These are phyloP conservation scores for Aureobasidium sp. DNA, from an alignment of 2,329 filamentous ascomycete genomes.

Conservation along the genomic window DNA sequence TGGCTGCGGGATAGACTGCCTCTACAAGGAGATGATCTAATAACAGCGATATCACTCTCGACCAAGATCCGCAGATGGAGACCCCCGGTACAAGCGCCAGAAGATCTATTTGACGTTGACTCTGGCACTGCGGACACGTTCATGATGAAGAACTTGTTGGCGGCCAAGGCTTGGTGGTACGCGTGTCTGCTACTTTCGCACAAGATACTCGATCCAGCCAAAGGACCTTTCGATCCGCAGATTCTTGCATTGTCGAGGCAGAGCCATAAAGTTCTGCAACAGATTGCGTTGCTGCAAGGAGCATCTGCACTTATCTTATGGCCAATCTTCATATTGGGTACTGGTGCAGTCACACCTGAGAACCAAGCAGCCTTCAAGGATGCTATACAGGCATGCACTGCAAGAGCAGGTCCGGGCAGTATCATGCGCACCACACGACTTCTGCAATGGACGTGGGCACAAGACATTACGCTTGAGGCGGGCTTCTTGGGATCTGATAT, in stretches of 20 bases:
- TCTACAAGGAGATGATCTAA: not conserved
- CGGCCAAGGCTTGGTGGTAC: not conserved
- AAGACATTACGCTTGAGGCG: not conserved
- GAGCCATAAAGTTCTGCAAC: conserved; percentile 2
- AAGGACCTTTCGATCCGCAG: conserved; percentile 6
- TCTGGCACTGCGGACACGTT: not conserved
- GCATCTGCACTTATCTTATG: not conserved
- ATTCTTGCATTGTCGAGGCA: not conserved
- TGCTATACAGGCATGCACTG: not conserved
- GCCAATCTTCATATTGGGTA: conserved; percentile 1
- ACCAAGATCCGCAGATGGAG: not conserved
- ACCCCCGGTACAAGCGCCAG: not conserved
- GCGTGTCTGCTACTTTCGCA: conserved; percentile 1
- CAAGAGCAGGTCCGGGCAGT: conserved; percentile 1
- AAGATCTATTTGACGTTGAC: conserved; percentile 7
- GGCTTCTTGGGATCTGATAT: conserved; percentile 10
- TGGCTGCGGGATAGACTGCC: conserved; percentile 4
- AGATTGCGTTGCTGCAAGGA: not conserved
- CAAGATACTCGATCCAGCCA: not conserved
- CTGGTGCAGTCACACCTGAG: not conserved
- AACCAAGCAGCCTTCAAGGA: not conserved
- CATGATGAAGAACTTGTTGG: conserved; percentile 7
- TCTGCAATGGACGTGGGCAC: not conserved
- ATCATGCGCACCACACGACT: not conserved
- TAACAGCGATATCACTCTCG: not conserved